Conservation (phyloP, 2,329 filamentous ascomycete genomes). For the Aspergillus sp. region DNA sequence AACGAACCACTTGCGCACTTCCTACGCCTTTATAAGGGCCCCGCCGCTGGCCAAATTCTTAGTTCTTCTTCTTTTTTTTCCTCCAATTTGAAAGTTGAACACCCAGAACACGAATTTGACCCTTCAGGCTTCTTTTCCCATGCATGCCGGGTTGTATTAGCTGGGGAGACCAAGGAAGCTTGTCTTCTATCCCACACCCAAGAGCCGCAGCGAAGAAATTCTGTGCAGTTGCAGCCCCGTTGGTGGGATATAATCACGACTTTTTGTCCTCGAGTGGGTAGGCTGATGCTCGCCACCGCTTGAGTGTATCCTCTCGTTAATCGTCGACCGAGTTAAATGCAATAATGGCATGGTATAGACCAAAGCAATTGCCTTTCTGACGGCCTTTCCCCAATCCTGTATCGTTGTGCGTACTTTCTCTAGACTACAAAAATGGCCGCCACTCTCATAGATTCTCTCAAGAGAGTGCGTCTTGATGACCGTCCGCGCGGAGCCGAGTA, state of each 20-base stretch:
- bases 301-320: slow-evolving; percentile 20
- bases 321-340: slow-evolving; percentile 23
- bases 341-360: slow-evolving; percentile 32
- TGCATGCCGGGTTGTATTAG: slow-evolving; percentile 64
- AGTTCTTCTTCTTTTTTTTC: slow-evolving; percentile 42
- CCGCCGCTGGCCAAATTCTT: slow-evolving; percentile 25
- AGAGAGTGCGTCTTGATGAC: slow-evolving; percentile 31
- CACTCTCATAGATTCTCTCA: slow-evolving; percentile 28
- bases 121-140: slow-evolving; percentile 50
- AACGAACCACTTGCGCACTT: slow-evolving; percentile 31
- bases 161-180: slow-evolving; percentile 53
- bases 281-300: slow-evolving; percentile 19
- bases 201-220: slow-evolving; percentile 54
- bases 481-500: slow-evolving; percentile 18
- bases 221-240: slow-evolving; percentile 55
- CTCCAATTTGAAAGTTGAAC: slow-evolving; percentile 59
- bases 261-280: slow-evolving; percentile 21
- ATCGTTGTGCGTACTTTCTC: slow-evolving; percentile 22
- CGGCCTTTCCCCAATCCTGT: slow-evolving; percentile 21
- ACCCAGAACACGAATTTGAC: slow-evolving; percentile 64
- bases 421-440: slow-evolving; percentile 24
- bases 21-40: slow-evolving; percentile 23
- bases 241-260: slow-evolving; percentile 49
- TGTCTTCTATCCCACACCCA: slow-evolving; percentile 50
- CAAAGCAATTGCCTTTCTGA: slow-evolving; percentile 7